Conservation (phyloP, 805 yeast genomes). For the Spathaspora girioi region DNA sequence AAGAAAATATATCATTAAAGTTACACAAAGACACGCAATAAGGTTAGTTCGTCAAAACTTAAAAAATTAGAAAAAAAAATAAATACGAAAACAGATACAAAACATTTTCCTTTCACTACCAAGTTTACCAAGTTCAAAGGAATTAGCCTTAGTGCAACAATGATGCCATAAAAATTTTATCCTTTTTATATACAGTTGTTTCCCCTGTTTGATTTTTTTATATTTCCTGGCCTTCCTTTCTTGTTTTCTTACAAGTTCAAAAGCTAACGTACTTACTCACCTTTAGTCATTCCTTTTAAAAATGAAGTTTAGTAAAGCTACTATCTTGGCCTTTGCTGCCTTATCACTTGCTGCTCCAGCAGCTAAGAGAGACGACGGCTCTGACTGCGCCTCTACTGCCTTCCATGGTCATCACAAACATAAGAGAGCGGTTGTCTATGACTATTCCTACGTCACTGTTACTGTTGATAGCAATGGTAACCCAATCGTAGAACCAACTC, state of each 20-base stretch:
- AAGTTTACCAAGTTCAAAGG: neutral
- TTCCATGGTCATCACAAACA: slow-evolving; percentile 60
- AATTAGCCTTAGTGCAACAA: too few species aligned
- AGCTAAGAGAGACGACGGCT: slow-evolving; percentile 19
- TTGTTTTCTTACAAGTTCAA: neutral
- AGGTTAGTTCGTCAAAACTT: neutral
- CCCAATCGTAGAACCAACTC: slow-evolving; percentile 20
- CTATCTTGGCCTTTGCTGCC: slow-evolving; percentile 10
- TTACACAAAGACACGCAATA: slow-evolving; percentile 4
- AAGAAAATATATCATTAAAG: neutral
- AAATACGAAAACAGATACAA: neutral
- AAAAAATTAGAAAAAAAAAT: neutral
- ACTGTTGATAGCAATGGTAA: slow-evolving; percentile 43
- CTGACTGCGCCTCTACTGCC: slow-evolving; percentile 39
- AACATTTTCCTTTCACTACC: neutral
- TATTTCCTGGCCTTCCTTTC: neutral
- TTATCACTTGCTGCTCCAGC: slow-evolving; percentile 20
- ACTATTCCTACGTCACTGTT: slow-evolving; percentile 40
- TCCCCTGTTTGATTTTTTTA: neutral
- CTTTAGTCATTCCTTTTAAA: slow-evolving; percentile 10
- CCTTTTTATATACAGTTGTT: neutral
- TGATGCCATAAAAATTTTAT: neutral
- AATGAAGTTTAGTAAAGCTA: slow-evolving; percentile 9
- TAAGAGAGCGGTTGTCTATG: slow-evolving; percentile 53
- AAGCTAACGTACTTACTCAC: slow-evolving; percentile 5